Evolutionary conservation across 2,329 filamentous ascomycete genomes (phyloP), one percentile per base, ranked within the genome.

Genomic region (Coniochaeta sp.): DNA sequence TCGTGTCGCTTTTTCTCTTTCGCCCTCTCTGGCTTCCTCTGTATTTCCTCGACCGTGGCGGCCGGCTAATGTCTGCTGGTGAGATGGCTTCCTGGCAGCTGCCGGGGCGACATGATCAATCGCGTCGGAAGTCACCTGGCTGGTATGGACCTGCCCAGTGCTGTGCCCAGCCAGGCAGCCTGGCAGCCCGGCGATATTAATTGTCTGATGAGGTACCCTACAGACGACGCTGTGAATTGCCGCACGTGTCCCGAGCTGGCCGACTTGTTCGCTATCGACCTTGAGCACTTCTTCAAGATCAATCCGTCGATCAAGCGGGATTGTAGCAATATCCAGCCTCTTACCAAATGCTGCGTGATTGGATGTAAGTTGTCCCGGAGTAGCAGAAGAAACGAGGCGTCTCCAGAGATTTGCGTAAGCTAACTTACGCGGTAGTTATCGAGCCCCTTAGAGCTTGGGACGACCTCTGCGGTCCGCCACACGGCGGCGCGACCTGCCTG

Each of bases 401-500:
- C 30, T 32, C 30, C 4, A 32, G 30, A 32, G 5, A 4, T 32
- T 4, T 32, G 30, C 42, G 9, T 47, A n/a, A 47, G 44, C 9
- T 24, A 4, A 52, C 19, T n/a, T 5, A 12, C 36, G 36, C 16
- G 34, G 34, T 36, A 68, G 66, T 66, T 50, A 60, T 68, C 58
- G 64, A 70, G 60, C 67, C 66, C 1, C 30, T 65, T 28, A 32
- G 60, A 54, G 65, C 64, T 1, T 38, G 24, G 12, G 67, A 71
- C 34, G 69, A 70, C 8, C 52, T 65, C 42, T 72, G 70, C 57
- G 71, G 71, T 16, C 69, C 69, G 10, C 52, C 54, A 12, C 57
- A 72, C 60, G 64, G 65, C n/a, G 69, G 71, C 58, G 67, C 70
- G 4, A 70, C 71, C 3, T 73, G 71, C 56, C 28, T 67, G 36